Evolutionary conservation across 805 yeast species (phyloP), one percentile per base, ranked within the genome.

Genomic region (Nematodospora valgi): DNA sequence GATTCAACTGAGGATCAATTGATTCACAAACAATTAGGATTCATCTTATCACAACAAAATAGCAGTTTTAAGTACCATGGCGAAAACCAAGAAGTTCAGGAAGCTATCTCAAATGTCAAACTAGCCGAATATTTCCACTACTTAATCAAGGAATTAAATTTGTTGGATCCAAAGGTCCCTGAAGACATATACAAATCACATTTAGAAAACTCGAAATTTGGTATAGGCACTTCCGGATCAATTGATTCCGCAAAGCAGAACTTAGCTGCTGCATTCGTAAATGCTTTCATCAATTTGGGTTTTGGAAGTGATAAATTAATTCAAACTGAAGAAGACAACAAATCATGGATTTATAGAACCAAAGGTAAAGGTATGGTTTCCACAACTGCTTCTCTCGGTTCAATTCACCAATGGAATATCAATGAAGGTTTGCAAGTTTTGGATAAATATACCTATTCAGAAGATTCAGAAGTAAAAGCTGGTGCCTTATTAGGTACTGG

Each of bases 401-500:
- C 94, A 5, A 74, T 93, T 44, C 80, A 81, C 56, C 87, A 86
- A 54, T 93, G 99, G 99, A 85, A 91, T 61, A 72, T 76, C 37
- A 77, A 80, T 49, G 91, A 85, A 47, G 98, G 97, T 44, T 74
- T 93, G 45, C 96, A 91, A 62, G 78, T 77, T 38, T 72, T 93
- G 49, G 98, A 93, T 62, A 86, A 84, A 59, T 89, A 83, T 58
- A 68, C 91, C 39, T 89, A 89, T 53, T 82, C 95, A 4, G 74
- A 80, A 12, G 95, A 88, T 49, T 82, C 79, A 39, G 91, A 86
- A 52, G 78, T 89, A 47, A 87, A 87, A 64, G 96, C 98, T 5
- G 99, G 99, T 62, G 96, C 98, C 4, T 70, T 93, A 39, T 72
- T 93, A 46, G 99, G 98, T 59, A 86, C 87, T 60, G 98, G 98